Evolutionary conservation across 108 stramenopile genomes (phyloP), one percentile per base, ranked within the genome.

Genomic region (Hondaea fermentalgiana): DNA sequence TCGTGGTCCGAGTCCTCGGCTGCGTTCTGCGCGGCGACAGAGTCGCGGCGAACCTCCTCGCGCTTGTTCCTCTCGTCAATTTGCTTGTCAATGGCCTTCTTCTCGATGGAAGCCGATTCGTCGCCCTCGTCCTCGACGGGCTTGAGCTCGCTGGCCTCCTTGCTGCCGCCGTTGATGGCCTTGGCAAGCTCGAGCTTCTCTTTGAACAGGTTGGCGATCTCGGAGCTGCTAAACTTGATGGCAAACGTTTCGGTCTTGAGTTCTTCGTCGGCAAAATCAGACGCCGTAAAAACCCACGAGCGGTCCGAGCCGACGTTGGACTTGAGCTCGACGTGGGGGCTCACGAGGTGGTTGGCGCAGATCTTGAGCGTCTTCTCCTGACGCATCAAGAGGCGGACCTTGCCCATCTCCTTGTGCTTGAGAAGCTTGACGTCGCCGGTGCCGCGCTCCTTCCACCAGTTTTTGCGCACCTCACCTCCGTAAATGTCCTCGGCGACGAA

Each of bases 351-450:
- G 91, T 99, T 99, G 90, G 92, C 94, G 94, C 99, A 98, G 60
- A 99, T 95, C 92, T 99, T 99, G 97, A 99, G 97, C 6, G 98
- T 99, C 91, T 99, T 99, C 92, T 99, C 99, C 91, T 99, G 98
- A 58, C 99, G 94, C 99, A 99, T 99, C 58, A 99, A 94, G 25
- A 98, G 89, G 47, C 99, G 96, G 59, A 98, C 92, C 59, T 94
- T 94, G 64, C 94, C 91, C 89, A 95, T 94, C 88, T 97, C 97
- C 90, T 92, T 92, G 94, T 99, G 98, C 92, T 97, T 94, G 88
- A 99, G 95, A 89, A 99, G 95, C 87, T 97, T 96, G 57, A 96
- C 95, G 53, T 98, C 96, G 25, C 99, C 99, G 91, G 98, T 95
- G 47, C 99, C 99, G 64, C 98, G 95, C 91, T 99, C 99, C 58